A percentile compares a stretch with the other conserved stretches of the same genome.
Conservation (phyloP, 2,329 filamentous ascomycete species). For the Penicillium digitatum region DNA sequence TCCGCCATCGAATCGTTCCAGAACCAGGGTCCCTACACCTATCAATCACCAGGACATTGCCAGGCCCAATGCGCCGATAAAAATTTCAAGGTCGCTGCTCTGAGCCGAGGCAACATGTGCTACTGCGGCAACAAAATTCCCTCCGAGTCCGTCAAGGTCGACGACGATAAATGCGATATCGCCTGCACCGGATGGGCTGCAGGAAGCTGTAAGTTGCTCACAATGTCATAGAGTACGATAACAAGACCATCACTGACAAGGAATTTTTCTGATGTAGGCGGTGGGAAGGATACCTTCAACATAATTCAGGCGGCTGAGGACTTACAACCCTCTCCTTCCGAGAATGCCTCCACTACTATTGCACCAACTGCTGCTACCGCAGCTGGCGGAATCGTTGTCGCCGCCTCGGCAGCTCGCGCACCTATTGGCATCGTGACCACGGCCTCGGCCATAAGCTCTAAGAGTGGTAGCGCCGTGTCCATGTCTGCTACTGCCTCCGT, state of each 20-base stretch:
- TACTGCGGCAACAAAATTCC: constrained; percentile 24
- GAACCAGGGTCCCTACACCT: constrained; percentile 5
- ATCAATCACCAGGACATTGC: constrained; percentile 17
- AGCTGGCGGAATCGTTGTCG: constrained; percentile 21
- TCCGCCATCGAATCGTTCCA: constrained; percentile 12
- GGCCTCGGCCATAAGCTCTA: constrained; percentile 9
- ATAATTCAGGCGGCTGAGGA: constrained; percentile 12
- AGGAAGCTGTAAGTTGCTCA: constrained; percentile 20
- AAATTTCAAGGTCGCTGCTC: constrained; percentile 15
- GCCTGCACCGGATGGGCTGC: constrained; percentile 20
- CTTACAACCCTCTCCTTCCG: constrained; percentile 1
- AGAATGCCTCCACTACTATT: background rate
- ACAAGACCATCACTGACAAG: background rate
- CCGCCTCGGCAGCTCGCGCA: constrained; percentile 13
- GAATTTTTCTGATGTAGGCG: constrained; percentile 11
- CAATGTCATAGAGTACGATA: background rate
- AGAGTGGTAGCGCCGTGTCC: constrained; percentile 6
- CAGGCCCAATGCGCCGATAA: constrained; percentile 10
- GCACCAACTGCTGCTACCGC: constrained; percentile 13
- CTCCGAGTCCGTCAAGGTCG: constrained; percentile 12
- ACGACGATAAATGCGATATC: constrained; percentile 19
- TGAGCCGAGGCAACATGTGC: constrained; percentile 20
- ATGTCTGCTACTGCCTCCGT: constrained; percentile 2
- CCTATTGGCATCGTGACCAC: constrained; percentile 23
- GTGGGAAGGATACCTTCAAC: constrained; percentile 17